These are phyloP conservation scores for Backusella sp. DNA, from an alignment of 192 early-diverging fungal genomes.

Conservation along the genomic window DNA sequence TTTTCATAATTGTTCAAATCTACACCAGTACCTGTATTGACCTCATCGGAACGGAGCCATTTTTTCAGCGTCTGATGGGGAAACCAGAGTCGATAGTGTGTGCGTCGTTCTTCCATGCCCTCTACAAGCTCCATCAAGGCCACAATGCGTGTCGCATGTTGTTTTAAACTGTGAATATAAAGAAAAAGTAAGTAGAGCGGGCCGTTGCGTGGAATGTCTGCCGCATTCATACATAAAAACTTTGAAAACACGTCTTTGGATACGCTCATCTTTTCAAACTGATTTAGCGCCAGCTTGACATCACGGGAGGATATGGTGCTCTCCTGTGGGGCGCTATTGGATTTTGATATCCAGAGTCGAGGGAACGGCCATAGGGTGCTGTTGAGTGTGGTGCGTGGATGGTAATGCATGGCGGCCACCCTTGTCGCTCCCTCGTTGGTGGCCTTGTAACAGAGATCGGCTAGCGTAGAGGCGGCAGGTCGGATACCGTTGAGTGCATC, in stretches of 20 bases:
- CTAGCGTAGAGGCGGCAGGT: background rate
- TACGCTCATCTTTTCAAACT: background rate
- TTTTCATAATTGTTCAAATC: background rate
- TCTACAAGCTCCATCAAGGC: background rate
- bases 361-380: slow-evolving; percentile 12
- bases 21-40: background rate
- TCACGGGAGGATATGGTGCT: background rate
- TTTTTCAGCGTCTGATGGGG: slow-evolving; percentile 14
- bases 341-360: background rate
- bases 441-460: background rate
- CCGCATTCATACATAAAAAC: background rate
- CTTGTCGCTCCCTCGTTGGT: background rate
- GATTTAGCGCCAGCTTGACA: background rate
- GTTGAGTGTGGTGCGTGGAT: background rate
- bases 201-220: background rate
- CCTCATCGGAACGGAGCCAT: slow-evolving; percentile 7
- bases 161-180: background rate
- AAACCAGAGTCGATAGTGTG: background rate
- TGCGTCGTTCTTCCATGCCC: background rate
- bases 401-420: background rate
- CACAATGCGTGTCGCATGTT: background rate
- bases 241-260: background rate
- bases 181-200: background rate
- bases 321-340: background rate
- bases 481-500: background rate